phyloP scores from a whole-genome alignment of 441 rosid species.

The Pelargonium cotyledonis region DNA sequence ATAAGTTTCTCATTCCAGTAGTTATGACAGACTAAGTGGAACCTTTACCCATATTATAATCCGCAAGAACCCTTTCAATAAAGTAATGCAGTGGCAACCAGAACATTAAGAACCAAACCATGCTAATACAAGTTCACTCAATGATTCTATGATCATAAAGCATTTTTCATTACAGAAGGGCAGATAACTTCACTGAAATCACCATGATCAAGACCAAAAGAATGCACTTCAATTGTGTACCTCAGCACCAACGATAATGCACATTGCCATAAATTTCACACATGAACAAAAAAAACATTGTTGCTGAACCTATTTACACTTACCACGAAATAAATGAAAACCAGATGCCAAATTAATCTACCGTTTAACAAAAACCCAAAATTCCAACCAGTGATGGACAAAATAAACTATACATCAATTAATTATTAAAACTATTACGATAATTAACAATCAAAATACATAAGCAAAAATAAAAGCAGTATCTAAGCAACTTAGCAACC shows the following conservation, averaged over 20 bases:
- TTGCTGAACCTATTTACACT: neutral
- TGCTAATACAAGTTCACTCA: neutral
- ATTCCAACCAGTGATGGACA: too few species aligned
- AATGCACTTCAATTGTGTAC: neutral
- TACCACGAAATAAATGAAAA: too few species aligned
- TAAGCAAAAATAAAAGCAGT: too few species aligned
- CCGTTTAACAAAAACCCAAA: too few species aligned
- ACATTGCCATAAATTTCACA: neutral
- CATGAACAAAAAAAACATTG: neutral
- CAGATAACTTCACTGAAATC: neutral
- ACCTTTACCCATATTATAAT: too few species aligned
- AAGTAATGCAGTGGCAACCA: neutral
- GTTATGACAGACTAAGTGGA: neutral
- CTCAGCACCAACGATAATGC: too few species aligned
- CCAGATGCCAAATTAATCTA: too few species aligned
- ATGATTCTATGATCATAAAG: neutral
- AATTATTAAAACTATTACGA: too few species aligned
- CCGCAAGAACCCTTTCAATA: neutral
- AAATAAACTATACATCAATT: too few species aligned
- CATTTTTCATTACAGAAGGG: neutral
- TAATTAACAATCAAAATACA: too few species aligned
- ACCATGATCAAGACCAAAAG: neutral
- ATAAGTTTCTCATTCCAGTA: neutral
- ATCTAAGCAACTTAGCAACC: too few species aligned
- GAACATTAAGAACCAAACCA: neutral